Base-by-base conservation (phyloP, 2,329 filamentous ascomycete genomes). In the Trichoderma sp. region DNA sequence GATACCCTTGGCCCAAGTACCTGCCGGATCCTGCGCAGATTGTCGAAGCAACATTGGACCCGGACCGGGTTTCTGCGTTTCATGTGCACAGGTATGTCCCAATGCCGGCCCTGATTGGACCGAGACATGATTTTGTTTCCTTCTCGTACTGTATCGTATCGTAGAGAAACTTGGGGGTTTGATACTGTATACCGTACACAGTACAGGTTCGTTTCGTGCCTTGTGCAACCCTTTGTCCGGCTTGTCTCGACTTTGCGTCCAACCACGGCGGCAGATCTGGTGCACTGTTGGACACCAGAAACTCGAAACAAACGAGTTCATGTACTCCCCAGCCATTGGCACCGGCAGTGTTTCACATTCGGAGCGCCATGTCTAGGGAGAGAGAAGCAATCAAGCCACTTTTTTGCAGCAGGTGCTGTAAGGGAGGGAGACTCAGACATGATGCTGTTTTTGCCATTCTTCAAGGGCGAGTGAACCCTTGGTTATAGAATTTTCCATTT, bases 251-350 rank as follows among this genome's bases (percentile, higher is more conserved):
- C 34, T 23, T 32, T 28, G 30, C 64, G 43, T 57, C 64, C 64
- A 67, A 67, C 50, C 64, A 30, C 34, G 11, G 50, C 64, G 64
- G 12, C 50, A 53, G 64, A 67, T 67, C 64, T 66, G 47, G 47
- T 67, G 64, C 64, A 39, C 64, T 43, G 64, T 67, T 17, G 26
- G 50, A 58, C n/a, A 13, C 17, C 17, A 43, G 34, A 58, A 23
- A 43, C 34, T 28, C 32, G 64, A 67, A 58, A 67, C 64, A 30
- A 32, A 34, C n/a, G 11, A 47, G 62, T 64, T 64, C 61, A 53
- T 50, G 39, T 65, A 65, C 39, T 64, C 15, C n/a, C 61, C 15
- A 62, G 34, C 58, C 47, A 53, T 23, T 53, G 58, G 32, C 32
- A 62, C 20, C 43, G 23, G 34, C 28, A 65, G 62, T 47, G 64